Conservation (phyloP, 192 early-diverging fungal species). For the Umbelopsis vinacea region DNA sequence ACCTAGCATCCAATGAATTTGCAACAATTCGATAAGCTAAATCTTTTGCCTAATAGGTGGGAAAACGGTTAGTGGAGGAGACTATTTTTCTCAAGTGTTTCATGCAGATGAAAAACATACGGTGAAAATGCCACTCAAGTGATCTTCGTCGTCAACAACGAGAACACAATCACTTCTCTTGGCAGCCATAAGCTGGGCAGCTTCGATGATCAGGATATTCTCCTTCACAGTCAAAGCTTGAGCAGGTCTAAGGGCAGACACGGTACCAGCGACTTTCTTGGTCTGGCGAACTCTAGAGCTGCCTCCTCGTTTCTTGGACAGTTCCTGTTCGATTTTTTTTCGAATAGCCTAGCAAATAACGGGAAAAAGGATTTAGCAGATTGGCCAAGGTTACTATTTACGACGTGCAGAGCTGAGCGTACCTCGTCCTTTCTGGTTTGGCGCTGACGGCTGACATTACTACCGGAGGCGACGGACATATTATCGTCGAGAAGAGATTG, state of each 20-base stretch:
- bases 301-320: conserved; percentile 56
- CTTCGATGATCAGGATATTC: conserved; percentile 65
- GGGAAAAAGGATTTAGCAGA: background rate
- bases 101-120: conserved; percentile 6
- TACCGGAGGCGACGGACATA: conserved; percentile 19
- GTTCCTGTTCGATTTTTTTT: conserved; percentile 76
- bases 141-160: conserved; percentile 89
- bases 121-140: conserved; percentile 86
- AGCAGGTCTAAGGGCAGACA: conserved; percentile 72
- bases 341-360: conserved; percentile 60
- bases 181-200: conserved; percentile 92
- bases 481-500: conserved; percentile 24
- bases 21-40: conserved; percentile 87
- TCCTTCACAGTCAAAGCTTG: conserved; percentile 76
- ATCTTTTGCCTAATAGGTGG: conserved; percentile 71
- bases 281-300: conserved; percentile 37
- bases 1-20: conserved; percentile 65
- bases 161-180: conserved; percentile 95
- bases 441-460: conserved; percentile 37
- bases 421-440: conserved; percentile 54
- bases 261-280: conserved; percentile 51
- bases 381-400: background rate
- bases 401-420: background rate
- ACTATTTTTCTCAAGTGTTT: background rate
- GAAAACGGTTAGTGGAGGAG: background rate